Base-by-base conservation (phyloP, 192 early-diverging fungal species). In the Helicostylum pulchrum region DNA sequence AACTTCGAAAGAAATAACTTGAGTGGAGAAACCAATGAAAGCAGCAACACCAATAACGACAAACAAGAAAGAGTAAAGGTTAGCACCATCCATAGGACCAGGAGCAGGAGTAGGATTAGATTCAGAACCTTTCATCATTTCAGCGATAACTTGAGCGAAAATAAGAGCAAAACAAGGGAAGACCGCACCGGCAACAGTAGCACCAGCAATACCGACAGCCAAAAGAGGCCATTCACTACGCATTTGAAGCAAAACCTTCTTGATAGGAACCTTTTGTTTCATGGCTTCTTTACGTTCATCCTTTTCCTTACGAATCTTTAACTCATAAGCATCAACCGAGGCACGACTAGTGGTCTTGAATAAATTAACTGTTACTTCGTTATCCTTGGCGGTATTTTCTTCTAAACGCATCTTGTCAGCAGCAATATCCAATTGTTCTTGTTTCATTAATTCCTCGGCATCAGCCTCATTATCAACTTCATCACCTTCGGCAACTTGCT, bases 151-250 rank as follows among this genome's bases (percentile, higher is more conserved):
- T 85, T 73, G 21, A 30, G 67, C 53, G 36, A 69, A 69, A 19
- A 69, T 48, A 14, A 91, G 70, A 26, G 93, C 85, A 73, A 94
- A 96, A 14, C 86, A 67, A 12, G 94, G 94, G 67, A 92, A 85
- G 10, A 90, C 75, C 9, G 80, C 81, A 49, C 92, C 94, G 68
- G 84, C 85, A 56, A 92, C 60, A 20, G 81, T 74, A 30, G 89
- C 78, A 30, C 81, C 81, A 21, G 90, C 39, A 3, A 76, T 53
- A 53, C 89, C 94, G 3, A 88, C 62, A 17, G 78, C 11, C 17
- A 94, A 55, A 1, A 79, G 31, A 8, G 19, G 15, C 81, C 77
- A 80, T 60, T 88, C 85, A 1, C 78, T 74, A 45, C 66, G 74
- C 84, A 83, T 86, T n/a, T 75, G 49, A 44, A 68, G 57, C 43